These are phyloP conservation scores for Nicotiana attenuata DNA, from an alignment of 257 asterid genomes.

Conservation along the genomic window DNA sequence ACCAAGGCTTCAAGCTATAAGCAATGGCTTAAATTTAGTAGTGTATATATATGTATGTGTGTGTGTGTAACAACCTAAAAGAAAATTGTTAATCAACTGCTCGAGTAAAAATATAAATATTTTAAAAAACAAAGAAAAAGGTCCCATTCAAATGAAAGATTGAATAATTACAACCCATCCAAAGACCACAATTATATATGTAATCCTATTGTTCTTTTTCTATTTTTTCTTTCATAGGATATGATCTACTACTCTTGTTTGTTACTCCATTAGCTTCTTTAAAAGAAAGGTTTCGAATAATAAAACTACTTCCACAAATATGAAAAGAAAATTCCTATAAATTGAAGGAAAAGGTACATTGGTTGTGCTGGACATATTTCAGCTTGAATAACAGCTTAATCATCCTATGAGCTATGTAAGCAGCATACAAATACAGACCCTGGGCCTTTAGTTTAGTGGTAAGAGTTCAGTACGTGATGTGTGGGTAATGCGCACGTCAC, in stretches of 20 bases:
- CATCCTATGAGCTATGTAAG: background rate
- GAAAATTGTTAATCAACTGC: background rate
- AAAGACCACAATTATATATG: background rate
- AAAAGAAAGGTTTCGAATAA: background rate
- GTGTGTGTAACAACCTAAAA: background rate
- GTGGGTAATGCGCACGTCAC: background rate
- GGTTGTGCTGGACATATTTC: background rate
- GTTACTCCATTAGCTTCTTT: background rate
- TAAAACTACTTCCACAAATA: background rate
- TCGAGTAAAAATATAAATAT: background rate
- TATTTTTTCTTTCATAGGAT: background rate
- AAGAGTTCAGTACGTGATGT: background rate
- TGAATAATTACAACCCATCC: background rate
- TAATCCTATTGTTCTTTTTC: background rate
- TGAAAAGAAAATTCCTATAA: background rate
- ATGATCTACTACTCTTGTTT: background rate
- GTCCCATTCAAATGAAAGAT: background rate
- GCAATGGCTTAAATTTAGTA: background rate
- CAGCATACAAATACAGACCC: background rate
- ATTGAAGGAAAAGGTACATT: background rate
- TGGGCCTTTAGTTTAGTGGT: background rate
- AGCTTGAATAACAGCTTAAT: background rate
- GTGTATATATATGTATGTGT: too few relatives aligned
- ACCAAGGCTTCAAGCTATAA: background rate
- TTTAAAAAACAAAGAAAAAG: background rate